Conservation (phyloP, 805 yeast genomes). For the Schwanniomyces occidentalis region DNA sequence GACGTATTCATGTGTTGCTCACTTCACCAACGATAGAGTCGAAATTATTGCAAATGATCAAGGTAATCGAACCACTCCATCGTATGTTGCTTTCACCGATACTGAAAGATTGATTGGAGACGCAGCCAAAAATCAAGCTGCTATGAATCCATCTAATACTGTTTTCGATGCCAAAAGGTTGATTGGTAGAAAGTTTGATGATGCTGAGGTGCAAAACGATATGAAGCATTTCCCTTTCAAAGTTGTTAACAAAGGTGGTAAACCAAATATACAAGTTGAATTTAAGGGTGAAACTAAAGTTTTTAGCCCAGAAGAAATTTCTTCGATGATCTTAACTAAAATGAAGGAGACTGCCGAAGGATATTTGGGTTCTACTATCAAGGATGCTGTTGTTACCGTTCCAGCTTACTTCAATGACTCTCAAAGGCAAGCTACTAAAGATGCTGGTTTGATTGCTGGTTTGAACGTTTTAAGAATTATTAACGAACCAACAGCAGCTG, state of each 20-base stretch:
- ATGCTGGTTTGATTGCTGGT: constrained; percentile 96
- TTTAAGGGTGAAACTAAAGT: constrained; percentile 81
- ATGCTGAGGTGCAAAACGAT: constrained; percentile 69
- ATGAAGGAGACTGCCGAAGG: constrained; percentile 93
- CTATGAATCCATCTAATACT: constrained; percentile 88
- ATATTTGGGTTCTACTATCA: constrained; percentile 54
- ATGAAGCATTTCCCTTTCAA: constrained; percentile 74
- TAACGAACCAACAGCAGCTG: constrained; percentile 89
- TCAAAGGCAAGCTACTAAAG: constrained; percentile 98
- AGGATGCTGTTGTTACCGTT: constrained; percentile 92
- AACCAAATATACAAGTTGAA: constrained; percentile 81
- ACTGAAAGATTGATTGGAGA: constrained; percentile 94
- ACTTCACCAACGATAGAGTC: constrained; percentile 86
- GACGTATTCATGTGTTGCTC: constrained; percentile 95
- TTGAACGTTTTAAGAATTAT: constrained; percentile 91
- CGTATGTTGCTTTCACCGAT: constrained; percentile 92
- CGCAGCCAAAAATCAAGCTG: constrained; percentile 97
- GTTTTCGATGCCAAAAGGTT: constrained; percentile 91
- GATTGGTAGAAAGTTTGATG: constrained; percentile 85
- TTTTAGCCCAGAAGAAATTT: constrained; percentile 93
- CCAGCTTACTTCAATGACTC: constrained; percentile 98
- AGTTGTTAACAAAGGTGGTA: constrained; percentile 69
- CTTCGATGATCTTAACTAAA: constrained; percentile 88
- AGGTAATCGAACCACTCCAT: constrained; percentile 98
- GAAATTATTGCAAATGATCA: constrained; percentile 97